These are phyloP conservation scores for Hermanozyma aechmeae DNA, from an alignment of 805 yeast genomes.

Conservation along the genomic window DNA sequence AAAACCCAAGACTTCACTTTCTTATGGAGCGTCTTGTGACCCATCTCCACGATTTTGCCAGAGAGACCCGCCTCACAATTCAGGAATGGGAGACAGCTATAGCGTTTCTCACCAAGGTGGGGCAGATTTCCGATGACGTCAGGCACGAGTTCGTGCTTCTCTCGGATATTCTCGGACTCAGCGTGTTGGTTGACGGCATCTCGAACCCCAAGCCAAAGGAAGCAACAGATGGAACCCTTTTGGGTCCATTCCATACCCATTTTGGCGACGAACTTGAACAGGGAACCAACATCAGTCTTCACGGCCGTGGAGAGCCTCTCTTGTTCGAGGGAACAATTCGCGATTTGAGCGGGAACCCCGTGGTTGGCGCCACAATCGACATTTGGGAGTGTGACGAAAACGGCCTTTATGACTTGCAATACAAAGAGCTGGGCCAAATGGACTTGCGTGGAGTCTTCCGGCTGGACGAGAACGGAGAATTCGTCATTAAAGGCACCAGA, in stretches of 20 bases:
- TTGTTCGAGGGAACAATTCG: conserved; percentile 12
- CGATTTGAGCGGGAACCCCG: conserved; percentile 9
- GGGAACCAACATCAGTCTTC: conserved; percentile 10
- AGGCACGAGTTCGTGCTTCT: conserved; percentile 13
- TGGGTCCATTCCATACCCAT: conserved; percentile 16
- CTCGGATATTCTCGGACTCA: conserved; percentile 12
- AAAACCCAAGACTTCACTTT: too few relatives aligned
- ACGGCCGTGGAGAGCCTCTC: conserved; percentile 13
- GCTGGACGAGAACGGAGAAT: conserved; percentile 7
- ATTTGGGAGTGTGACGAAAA: conserved; percentile 15
- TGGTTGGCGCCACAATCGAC: conserved; percentile 10
- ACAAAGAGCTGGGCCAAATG: conserved; percentile 10
- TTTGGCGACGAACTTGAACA: conserved; percentile 11
- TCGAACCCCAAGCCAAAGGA: conserved; percentile 13
- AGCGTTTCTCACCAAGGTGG: conserved; percentile 11
- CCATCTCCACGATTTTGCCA: conserved; percentile 13
- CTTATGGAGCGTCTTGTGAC: conserved; percentile 8
- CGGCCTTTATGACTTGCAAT: conserved; percentile 14
- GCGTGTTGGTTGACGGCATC: conserved; percentile 12
- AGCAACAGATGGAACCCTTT: conserved; percentile 13
- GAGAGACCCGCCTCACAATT: conserved; percentile 12
- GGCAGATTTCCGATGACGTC: conserved; percentile 12
- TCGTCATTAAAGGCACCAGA: conserved; percentile 2
- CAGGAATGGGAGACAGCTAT: conserved; percentile 13
- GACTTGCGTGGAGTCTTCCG: conserved; percentile 13